phyloP scores from a whole-genome alignment of 2,329 filamentous ascomycete genomes.

The Myriosclerotinia duriaeana region DNA sequence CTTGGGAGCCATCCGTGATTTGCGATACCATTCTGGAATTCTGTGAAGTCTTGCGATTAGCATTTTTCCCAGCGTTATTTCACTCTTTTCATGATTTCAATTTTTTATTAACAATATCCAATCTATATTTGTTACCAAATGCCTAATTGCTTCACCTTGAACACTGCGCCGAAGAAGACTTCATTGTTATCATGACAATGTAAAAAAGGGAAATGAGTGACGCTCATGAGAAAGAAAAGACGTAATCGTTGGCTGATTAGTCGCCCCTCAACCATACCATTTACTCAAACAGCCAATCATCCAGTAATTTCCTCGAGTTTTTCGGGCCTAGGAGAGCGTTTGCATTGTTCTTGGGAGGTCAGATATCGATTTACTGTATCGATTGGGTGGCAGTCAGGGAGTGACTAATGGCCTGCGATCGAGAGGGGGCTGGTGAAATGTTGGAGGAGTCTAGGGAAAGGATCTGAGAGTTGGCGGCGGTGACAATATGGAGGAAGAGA shows the following conservation, averaged over 20 bases:
- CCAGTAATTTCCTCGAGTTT: not conserved
- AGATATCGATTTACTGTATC: not conserved
- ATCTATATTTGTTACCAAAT: not conserved
- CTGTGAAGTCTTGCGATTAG: not conserved
- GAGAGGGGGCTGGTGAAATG: not conserved
- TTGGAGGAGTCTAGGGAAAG: not conserved
- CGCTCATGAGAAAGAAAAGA: not conserved
- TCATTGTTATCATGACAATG: not conserved
- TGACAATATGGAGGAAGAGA: not conserved
- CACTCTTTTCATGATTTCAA: not conserved
- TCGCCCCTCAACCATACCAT: not conserved
- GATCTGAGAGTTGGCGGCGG: not conserved
- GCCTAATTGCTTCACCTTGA: not conserved
- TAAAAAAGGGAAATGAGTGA: not conserved
- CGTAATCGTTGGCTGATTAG: not conserved
- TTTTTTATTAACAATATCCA: not conserved
- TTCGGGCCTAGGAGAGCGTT: not conserved
- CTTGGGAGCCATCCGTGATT: slow-evolving; percentile 4
- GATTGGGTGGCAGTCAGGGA: no score
- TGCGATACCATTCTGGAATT: not conserved
- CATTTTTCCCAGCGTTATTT: not conserved
- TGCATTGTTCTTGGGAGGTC: not conserved
- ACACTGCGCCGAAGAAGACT: not conserved
- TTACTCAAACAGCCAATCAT: not conserved
- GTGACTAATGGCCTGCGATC: not conserved